Conservation (phyloP, 352 stramenopile genomes). For the Thalassiosira oceanica region DNA sequence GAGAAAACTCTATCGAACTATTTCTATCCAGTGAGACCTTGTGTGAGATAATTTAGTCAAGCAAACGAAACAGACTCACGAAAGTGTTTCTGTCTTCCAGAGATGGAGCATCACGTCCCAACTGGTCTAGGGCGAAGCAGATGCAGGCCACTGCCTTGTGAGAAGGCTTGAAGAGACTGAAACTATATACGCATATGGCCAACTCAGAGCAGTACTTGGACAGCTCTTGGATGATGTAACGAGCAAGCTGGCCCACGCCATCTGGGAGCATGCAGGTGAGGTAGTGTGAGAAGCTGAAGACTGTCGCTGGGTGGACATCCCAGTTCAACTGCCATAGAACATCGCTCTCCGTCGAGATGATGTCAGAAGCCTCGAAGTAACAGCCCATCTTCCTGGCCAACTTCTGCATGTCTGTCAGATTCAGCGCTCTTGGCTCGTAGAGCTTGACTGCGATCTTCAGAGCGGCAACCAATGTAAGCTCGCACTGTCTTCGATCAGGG, state of each 20-base stretch:
- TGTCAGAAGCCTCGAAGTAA: constrained; percentile 4
- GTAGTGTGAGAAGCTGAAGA: constrained; percentile 38
- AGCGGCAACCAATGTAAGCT: constrained; percentile 10
- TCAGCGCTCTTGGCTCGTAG: constrained; percentile 37
- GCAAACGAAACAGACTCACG: too few species aligned
- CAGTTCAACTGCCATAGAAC: constrained; percentile 36
- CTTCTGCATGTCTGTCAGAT: constrained; percentile 52
- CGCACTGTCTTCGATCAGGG: constrained; percentile 28
- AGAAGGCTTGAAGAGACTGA: constrained; percentile 37
- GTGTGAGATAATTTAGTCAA: too few species aligned
- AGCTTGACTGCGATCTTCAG: constrained; percentile 41
- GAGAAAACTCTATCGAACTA: too few species aligned
- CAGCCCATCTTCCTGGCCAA: constrained; percentile 11
- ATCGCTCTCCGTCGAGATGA: constrained; percentile 41
- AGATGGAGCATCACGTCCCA: constrained; percentile 23
- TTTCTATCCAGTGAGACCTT: too few species aligned
- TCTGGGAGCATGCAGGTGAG: constrained; percentile 42
- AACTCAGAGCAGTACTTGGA: constrained; percentile 46
- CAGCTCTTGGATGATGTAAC: constrained; percentile 46
- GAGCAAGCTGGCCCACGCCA: constrained; percentile 12
- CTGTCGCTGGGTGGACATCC: constrained; percentile 35
- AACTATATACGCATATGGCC: constrained; percentile 36
- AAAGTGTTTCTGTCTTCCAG: too few species aligned
- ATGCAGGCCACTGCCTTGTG: constrained; percentile 40
- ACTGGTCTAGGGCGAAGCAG: constrained; percentile 20